Evolutionary conservation across 176 grass and related monocot species (phyloP), one percentile per base, ranked within the genome.

Genomic region (Oryza brachyantha): DNA sequence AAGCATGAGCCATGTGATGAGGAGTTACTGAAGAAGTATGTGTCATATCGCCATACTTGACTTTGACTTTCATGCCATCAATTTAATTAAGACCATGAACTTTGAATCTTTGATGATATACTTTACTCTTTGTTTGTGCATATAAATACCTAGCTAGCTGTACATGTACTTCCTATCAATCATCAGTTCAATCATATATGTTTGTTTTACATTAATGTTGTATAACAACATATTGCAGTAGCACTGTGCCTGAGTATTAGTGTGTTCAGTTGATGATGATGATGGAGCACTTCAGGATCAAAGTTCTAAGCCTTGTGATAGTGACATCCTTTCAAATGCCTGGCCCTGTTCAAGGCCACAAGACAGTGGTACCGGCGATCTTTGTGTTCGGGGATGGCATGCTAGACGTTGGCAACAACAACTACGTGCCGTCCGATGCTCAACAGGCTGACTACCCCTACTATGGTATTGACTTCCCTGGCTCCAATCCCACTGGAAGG

Each of bases 401-500:
- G 2, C n/a, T 76, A 8, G 85, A 87, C 40, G 79, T 83, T 6
- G 54, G 85, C 42, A 83, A 78, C 38, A 87, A 87, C 39, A 82
- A 87, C 78, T 78, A 77, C 63, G 34, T 87, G 29, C 61, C 58
- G 1, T 31, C 9, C 7, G 10, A 3, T 31, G 14, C 75, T n/a
- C 0, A 8, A 3, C 50, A 7, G 37, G 88, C 78, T 7, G 42
- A 83, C 50, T 72, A 77, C 6, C 27, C 58, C 24, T 84, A 77
- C 84, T 83, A 90, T 1, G 83, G 83, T 34, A 73, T 90, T 14
- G 88, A 86, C 63, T 86, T 68, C 29, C 73, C 84, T 7, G 16
- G 50, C 8, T 61, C 59, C 0, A 32, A 13, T 22, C 11, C 88
- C 48, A 90, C 88, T 2, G 88, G 88, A 8, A 78, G 88, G 74